Evolutionary conservation across 2,329 filamentous ascomycete genomes (phyloP).

Genomic region (Exutisphaerella laricina): DNA sequence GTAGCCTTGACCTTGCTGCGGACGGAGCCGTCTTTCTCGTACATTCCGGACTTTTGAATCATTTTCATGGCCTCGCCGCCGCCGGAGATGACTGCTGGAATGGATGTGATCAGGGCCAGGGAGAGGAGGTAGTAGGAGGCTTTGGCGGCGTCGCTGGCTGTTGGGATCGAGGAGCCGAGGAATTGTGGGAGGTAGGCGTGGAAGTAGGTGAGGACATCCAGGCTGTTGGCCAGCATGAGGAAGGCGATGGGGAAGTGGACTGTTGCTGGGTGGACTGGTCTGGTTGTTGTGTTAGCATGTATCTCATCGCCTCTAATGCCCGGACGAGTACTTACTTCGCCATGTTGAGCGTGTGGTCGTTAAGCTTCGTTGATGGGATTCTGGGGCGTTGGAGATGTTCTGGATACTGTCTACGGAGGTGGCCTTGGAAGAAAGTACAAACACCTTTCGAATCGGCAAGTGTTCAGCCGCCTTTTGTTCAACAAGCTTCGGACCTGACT

Average conservation of each 20-base stretch:
- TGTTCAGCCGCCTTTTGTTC: no score
- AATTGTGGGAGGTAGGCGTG: conserved; percentile 29
- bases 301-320: no score
- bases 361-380: no score
- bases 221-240: conserved; percentile 37
- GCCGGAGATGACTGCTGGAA: conserved; percentile 33
- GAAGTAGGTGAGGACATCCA: conserved; percentile 38
- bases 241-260: conserved; percentile 47
- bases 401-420: no score
- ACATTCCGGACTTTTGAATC: conserved; percentile 41
- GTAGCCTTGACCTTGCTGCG: conserved; percentile 36
- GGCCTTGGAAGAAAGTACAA: no score
- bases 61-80: conserved; percentile 37
- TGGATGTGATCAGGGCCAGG: conserved; percentile 34
- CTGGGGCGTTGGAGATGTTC: no score
- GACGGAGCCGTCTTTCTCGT: conserved; percentile 33
- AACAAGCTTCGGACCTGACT: conserved; percentile 6
- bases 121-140: conserved; percentile 43
- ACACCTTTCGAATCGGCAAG: no score
- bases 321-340: conserved; percentile 16
- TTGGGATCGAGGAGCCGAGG: conserved; percentile 30
- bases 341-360: conserved; percentile 9
- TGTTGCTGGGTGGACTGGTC: conserved; percentile 42
- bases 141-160: conserved; percentile 35
- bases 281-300: conserved; percentile 12